These are phyloP conservation scores for Brasenia schreberi DNA, from an alignment of 164 flowering plant species.

Conservation along the genomic window DNA sequence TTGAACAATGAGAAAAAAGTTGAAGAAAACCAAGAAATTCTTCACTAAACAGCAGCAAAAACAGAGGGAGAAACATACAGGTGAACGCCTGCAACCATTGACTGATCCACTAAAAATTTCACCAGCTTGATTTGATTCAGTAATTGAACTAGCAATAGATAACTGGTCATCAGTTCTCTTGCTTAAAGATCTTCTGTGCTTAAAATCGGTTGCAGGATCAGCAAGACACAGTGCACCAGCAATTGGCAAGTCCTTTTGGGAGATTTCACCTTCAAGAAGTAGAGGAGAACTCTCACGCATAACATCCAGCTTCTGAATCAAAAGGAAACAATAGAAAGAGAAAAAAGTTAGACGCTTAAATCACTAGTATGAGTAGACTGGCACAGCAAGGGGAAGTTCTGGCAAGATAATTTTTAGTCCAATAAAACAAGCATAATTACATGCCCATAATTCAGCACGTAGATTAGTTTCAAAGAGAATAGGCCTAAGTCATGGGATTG, in stretches of 20 bases:
- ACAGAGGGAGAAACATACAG: conserved; percentile 18
- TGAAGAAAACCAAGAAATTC: background rate
- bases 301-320: conserved; percentile 36
- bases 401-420: too few relatives aligned
- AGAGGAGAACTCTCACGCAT: conserved; percentile 34
- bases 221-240: conserved; percentile 25
- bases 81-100: conserved; percentile 25
- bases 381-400: too few relatives aligned
- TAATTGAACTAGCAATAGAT: conserved; percentile 43
- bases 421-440: too few relatives aligned
- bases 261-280: conserved; percentile 32
- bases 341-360: too few relatives aligned
- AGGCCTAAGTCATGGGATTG: too few relatives aligned
- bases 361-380: too few relatives aligned
- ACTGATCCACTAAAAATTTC: conserved; percentile 36
- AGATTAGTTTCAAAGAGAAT: too few relatives aligned
- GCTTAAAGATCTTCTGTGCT: conserved; percentile 65
- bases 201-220: conserved; percentile 26
- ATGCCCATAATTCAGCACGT: too few relatives aligned
- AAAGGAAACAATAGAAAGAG: background rate
- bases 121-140: conserved; percentile 65
- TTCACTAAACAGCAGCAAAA: background rate
- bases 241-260: conserved; percentile 37
- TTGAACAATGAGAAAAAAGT: background rate
- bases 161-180: conserved; percentile 67